Evolutionary conservation across 768 basidiomycete genomes (phyloP).

Genomic region (Lactifluus echinatus): DNA sequence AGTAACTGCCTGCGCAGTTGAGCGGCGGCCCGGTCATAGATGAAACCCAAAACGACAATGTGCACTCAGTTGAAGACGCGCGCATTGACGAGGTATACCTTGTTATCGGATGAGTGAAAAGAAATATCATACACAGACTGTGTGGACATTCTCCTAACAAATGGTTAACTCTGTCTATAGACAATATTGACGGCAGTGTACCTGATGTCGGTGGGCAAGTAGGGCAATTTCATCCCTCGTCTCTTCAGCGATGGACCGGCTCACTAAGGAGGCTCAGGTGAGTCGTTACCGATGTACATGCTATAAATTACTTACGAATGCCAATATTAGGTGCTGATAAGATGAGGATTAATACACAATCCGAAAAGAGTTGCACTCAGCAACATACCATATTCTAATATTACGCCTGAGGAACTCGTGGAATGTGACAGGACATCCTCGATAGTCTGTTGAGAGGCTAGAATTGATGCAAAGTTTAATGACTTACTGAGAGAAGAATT

Average conservation of each 20-base stretch:
- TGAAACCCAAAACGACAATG: neutral
- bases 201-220: neutral
- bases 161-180: neutral
- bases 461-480: neutral
- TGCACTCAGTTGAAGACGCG: neutral
- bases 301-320: neutral
- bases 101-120: neutral
- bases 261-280: neutral
- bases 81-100: neutral
- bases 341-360: neutral
- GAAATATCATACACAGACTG: neutral
- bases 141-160: neutral
- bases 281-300: neutral
- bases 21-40: neutral
- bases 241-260: neutral
- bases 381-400: neutral
- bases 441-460: neutral
- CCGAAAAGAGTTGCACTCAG: no score
- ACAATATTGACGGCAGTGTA: neutral
- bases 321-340: constrained; percentile 4
- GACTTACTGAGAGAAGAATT: neutral
- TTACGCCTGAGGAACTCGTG: neutral
- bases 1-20: neutral
- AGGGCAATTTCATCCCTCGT: neutral
- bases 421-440: neutral